A percentile compares a stretch with the other conserved stretches of the same genome.
Evolutionary conservation across 805 yeast genomes (phyloP).

Genomic region (Spencermartinsiella europaea): DNA sequence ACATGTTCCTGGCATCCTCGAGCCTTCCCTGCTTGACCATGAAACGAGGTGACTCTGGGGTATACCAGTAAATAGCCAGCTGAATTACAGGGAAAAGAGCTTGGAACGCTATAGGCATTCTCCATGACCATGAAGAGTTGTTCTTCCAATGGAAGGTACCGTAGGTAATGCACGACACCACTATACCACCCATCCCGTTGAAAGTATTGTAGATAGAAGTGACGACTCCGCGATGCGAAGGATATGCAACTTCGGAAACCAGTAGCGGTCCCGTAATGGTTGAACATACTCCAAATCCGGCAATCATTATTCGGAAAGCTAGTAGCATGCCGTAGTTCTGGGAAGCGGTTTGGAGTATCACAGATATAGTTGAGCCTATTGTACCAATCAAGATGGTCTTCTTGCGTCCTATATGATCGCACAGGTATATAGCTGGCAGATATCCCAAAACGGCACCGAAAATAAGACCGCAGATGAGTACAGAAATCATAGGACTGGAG

Average conservation of each 20-base stretch:
- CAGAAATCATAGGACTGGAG: conserved; percentile 11
- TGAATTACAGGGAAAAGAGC: conserved; percentile 54
- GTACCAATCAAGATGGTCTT: conserved; percentile 48
- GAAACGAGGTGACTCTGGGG: conserved; percentile 40
- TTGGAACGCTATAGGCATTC: conserved; percentile 71
- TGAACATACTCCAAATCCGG: conserved; percentile 69
- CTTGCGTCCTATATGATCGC: conserved; percentile 61
- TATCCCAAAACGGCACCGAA: conserved; percentile 6
- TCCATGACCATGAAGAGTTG: conserved; percentile 47
- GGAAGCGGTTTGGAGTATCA: conserved; percentile 40
- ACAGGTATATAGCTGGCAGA: conserved; percentile 47
- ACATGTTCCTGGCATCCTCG: conserved; percentile 37
- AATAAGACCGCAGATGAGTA: conserved; percentile 23
- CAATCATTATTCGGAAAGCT: conserved; percentile 59
- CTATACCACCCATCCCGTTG: conserved; percentile 63
- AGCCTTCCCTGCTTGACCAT: conserved; percentile 44
- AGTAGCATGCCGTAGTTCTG: conserved; percentile 57
- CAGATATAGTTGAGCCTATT: conserved; percentile 47
- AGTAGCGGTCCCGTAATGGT: conserved; percentile 73
- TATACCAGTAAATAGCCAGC: conserved; percentile 38
- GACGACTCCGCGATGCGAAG: conserved; percentile 10
- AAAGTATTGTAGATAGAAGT: conserved; percentile 45
- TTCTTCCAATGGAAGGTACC: conserved; percentile 43
- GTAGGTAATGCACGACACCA: conserved; percentile 71
- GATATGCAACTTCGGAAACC: conserved; percentile 35